These are phyloP conservation scores for Escallonia rubra DNA, from an alignment of 129 eudicot species.

Conservation along the genomic window DNA sequence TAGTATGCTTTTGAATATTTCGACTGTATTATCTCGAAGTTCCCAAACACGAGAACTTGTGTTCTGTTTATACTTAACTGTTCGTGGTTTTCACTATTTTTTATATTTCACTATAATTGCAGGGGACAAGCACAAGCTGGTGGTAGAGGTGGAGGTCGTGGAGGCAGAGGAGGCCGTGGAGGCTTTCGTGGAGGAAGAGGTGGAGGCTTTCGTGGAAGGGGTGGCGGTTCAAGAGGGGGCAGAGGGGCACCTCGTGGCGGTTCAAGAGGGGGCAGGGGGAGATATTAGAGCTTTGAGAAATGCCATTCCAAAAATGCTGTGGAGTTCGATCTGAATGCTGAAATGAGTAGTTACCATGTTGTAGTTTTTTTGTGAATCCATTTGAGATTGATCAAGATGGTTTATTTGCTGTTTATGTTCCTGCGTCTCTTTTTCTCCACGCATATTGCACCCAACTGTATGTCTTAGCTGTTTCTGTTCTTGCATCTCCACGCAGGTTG, in stretches of 20 bases:
- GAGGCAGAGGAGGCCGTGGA: constrained; percentile 46
- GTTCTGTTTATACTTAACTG: too few species aligned
- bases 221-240: constrained; percentile 21
- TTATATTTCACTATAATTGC: constrained; percentile 1
- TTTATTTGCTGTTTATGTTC: too few species aligned
- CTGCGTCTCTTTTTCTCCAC: too few species aligned
- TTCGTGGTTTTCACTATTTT: too few species aligned
- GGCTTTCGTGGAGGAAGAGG: constrained; percentile 49
- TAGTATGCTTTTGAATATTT: too few species aligned
- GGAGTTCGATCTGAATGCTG: background rate
- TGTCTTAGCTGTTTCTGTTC: too few species aligned
- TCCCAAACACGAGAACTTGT: too few species aligned
- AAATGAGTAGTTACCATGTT: too few species aligned
- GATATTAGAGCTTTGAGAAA: background rate
- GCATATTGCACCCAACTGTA: too few species aligned
- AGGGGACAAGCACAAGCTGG: constrained; percentile 55
- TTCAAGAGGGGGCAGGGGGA: constrained; percentile 24
- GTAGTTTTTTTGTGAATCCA: background rate
- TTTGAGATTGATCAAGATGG: too few species aligned
- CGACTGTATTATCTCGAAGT: too few species aligned
- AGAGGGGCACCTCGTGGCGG: constrained; percentile 23
- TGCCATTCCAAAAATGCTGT: background rate
- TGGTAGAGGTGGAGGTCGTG: constrained; percentile 48
- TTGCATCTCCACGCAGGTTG: too few species aligned
- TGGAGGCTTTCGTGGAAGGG: constrained; percentile 30